A percentile compares a stretch with the other conserved stretches of the same genome.
Conservation (phyloP, 78 protist genomes). For the Polysphondylium violaceum region DNA sequence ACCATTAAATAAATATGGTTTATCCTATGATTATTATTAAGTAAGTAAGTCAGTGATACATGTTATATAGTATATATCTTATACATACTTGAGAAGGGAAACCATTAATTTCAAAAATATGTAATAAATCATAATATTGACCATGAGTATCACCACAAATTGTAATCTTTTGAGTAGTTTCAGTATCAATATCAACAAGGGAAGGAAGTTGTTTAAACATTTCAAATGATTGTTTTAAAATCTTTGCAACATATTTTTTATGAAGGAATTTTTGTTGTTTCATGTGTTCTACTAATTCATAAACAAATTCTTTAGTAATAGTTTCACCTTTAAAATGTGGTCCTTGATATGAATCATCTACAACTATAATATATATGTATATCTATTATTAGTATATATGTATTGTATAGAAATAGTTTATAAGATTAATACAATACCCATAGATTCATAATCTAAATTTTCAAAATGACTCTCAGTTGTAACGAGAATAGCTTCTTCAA, state of each 20-base stretch:
- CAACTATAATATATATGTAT: constrained; percentile 29
- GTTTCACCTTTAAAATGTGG: constrained; percentile 82
- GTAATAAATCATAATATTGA: constrained; percentile 92
- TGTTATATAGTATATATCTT: neutral
- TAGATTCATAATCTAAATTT: constrained; percentile 49
- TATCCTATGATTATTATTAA: constrained; percentile 63
- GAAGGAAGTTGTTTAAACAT: constrained; percentile 73
- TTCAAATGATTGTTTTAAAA: constrained; percentile 71
- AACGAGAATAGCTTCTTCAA: constrained; percentile 88
- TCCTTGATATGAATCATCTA: constrained; percentile 85
- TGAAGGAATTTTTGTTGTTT: constrained; percentile 80
- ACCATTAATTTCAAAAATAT: constrained; percentile 95
- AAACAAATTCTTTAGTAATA: constrained; percentile 85
- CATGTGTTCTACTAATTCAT: constrained; percentile 72
- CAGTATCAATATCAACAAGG: constrained; percentile 82
- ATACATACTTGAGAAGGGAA: constrained; percentile 68
- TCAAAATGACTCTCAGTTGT: constrained; percentile 51
- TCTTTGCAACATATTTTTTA: constrained; percentile 55
- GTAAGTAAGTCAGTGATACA: too few species aligned
- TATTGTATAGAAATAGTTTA: neutral
- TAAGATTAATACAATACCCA: constrained; percentile 30
- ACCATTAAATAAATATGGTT: constrained; percentile 96
- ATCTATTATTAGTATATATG: neutral
- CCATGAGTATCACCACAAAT: constrained; percentile 98
- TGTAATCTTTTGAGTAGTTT: constrained; percentile 82